Evolutionary conservation across 768 basidiomycete genomes (phyloP).

Genomic region (Russula lepida): DNA sequence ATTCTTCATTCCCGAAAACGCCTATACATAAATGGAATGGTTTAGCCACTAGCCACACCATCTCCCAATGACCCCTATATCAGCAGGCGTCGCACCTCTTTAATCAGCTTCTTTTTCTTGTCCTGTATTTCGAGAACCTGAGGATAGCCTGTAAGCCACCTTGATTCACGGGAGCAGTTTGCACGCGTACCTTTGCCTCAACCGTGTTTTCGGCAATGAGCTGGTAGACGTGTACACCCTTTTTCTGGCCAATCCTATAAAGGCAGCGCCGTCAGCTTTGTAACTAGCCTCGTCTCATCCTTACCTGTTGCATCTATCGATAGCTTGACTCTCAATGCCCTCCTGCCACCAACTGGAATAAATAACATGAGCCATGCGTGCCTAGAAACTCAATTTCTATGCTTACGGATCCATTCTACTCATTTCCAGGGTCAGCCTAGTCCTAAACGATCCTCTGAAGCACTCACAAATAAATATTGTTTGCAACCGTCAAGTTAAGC

Average conservation of each 20-base stretch:
- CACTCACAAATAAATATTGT: conserved; percentile 73
- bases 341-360: conserved; percentile 73
- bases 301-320: conserved; percentile 69
- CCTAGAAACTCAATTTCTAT: not conserved
- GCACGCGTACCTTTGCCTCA: conserved; percentile 59
- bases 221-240: conserved; percentile 79
- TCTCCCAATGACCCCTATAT: not conserved
- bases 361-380: not conserved
- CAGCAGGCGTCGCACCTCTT: conserved; percentile 38
- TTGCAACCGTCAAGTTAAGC: conserved; percentile 81
- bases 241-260: conserved; percentile 67
- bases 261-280: not conserved
- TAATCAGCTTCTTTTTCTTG: conserved; percentile 69
- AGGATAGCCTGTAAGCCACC: not conserved
- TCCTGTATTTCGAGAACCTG: conserved; percentile 84
- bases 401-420: conserved; percentile 77
- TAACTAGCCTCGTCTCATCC: not conserved
- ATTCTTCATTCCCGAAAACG: conserved; percentile 75
- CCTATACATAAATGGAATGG: conserved; percentile 35
- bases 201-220: conserved; percentile 85
- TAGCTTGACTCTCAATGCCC: conserved; percentile 78
- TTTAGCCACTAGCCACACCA: not conserved
- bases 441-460: not conserved
- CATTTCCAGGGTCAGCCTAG: not conserved
- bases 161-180: not conserved